Evolutionary conservation across 2,329 filamentous ascomycete genomes (phyloP), one percentile per base, ranked within the genome.

Genomic region (Ambrosiella beaveri): DNA sequence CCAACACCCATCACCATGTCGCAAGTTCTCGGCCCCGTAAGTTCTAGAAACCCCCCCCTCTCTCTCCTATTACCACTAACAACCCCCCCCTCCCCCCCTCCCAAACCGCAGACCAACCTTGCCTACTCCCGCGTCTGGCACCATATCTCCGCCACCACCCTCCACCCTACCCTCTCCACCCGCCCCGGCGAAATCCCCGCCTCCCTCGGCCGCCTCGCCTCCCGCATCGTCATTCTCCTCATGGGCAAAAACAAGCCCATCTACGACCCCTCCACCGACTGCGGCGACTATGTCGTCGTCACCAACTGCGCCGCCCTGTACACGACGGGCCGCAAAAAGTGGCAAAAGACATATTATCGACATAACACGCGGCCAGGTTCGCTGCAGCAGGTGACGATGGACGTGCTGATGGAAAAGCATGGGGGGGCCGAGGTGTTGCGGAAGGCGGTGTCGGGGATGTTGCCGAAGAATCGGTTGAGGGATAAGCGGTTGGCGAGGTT

Each of bases 181-280:
- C 76, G 70, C 68, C 77, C 65, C 64, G 72, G 75, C 64, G 70
- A 81, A 27, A 82, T 82, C 17, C 77, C 81, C 15, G 88, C 89
- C 12, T 83, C 88, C n/a, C 84, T 96, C 45, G 91, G 91, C 64
- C 88, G 91, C 47, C 78, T 96, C 56, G 91, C 91, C 62, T 88
- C 85, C 57, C 82, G 85, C 62, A 95, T 96, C 70, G 91, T 90
- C 62, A 76, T 84, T 57, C 77, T 88, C 61, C 81, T 96, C 56
- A 96, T 97, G 90, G 93, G 93, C 73, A 98, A 98, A 77, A 86
- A 98, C 79, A 98, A 98, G 74, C 93, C 93, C 19, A 95, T 93
- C 71, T 98, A 83, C 74, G 88, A 97, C 73, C 93, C 93, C 1
- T 95, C 89, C 19, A 96, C 90, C 62, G 93, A 98, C 77, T 97